These are phyloP conservation scores for Chrysanthemum lavandulifolium DNA, from an alignment of 129 eudicot genomes.

Conservation along the genomic window DNA sequence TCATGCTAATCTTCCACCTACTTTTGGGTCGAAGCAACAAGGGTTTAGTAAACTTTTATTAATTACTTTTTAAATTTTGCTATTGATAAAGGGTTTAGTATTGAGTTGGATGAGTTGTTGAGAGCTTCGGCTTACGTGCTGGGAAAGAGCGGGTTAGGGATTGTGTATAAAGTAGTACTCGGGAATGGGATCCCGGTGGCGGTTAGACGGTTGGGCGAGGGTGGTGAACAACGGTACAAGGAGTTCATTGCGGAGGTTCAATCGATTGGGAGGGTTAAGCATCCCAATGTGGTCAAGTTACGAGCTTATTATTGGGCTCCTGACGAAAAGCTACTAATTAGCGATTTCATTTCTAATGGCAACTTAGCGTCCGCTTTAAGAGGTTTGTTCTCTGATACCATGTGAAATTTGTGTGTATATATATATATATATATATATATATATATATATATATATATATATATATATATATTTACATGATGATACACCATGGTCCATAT, in stretches of 20 bases:
- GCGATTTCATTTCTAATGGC: conserved; percentile 94
- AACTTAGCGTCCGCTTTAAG: conserved; percentile 43
- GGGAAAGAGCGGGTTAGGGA: conserved; percentile 95
- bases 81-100: conserved; percentile 78
- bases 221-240: conserved; percentile 90
- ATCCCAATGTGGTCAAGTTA: conserved; percentile 90
- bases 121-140: conserved; percentile 96
- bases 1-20: too few relatives aligned
- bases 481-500: too few relatives aligned
- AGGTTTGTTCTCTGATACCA: too few relatives aligned
- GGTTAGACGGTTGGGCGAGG: conserved; percentile 91
- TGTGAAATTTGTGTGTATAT: too few relatives aligned
- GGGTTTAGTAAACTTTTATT: too few relatives aligned
- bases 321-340: conserved; percentile 87
- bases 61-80: conserved; percentile 22
- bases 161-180: conserved; percentile 93
- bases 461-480: too few relatives aligned
- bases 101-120: conserved; percentile 86
- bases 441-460: too few relatives aligned
- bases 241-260: conserved; percentile 92
- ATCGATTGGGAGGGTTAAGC: conserved; percentile 78
- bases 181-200: conserved; percentile 97
- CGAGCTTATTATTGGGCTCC: conserved; percentile 99
- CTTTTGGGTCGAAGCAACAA: too few relatives aligned
- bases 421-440: too few relatives aligned